Conservation (phyloP, 495 filamentous ascomycete genomes). For the Neurospora tetrasperma region DNA sequence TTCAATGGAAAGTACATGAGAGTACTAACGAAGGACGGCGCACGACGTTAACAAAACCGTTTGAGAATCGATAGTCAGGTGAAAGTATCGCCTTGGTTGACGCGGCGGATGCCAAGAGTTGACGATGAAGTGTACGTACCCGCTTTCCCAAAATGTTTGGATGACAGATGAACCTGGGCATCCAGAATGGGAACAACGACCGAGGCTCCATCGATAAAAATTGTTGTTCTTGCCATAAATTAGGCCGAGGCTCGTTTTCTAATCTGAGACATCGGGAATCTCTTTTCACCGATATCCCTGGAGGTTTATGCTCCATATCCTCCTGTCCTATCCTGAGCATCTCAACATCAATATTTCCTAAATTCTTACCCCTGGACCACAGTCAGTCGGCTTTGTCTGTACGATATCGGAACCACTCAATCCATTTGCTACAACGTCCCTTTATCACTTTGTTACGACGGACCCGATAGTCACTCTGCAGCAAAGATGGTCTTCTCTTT, state of each 20-base stretch:
- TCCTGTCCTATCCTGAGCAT: neutral
- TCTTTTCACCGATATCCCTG: no score
- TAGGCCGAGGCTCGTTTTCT: neutral
- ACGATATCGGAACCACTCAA: neutral
- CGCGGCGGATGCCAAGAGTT: neutral
- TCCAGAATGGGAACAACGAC: conserved; percentile 4
- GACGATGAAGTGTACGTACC: neutral
- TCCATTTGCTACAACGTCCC: neutral
- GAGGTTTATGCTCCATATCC: neutral
- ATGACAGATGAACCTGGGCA: neutral
- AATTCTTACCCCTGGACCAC: neutral
- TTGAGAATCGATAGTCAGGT: neutral
- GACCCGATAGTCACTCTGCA: neutral
- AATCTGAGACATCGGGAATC: neutral
- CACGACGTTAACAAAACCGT: neutral
- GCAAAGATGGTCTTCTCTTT: conserved; percentile 13
- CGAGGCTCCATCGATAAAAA: neutral
- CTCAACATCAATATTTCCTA: no score
- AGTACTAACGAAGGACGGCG: no score
- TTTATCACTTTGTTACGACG: neutral
- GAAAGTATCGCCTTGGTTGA: neutral
- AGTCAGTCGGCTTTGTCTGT: neutral
- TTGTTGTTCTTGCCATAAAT: neutral
- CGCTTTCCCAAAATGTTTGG: neutral
- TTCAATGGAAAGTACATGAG: neutral